Evolutionary conservation across 306 rosid genomes (phyloP).

Genomic region (Oemleria cerasiformis): DNA sequence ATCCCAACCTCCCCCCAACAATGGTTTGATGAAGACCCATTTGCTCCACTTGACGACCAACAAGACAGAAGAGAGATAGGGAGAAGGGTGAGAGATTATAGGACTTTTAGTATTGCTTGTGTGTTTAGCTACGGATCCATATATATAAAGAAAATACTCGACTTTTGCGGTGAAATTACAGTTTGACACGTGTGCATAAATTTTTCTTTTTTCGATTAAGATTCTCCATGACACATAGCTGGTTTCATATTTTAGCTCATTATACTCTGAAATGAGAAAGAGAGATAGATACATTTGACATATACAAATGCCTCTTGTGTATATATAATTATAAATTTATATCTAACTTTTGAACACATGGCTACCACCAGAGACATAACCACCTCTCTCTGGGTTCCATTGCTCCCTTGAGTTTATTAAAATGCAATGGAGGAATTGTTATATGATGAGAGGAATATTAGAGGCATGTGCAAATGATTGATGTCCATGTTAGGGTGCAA

Average conservation of each 20-base stretch:
- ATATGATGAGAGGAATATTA: slow-evolving; percentile 55
- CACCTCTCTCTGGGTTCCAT: slow-evolving; percentile 17
- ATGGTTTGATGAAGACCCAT: slow-evolving; percentile 47
- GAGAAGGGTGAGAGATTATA: background rate
- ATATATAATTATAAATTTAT: background rate
- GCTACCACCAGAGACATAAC: slow-evolving; percentile 33
- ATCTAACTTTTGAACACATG: slow-evolving; percentile 46
- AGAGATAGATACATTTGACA: slow-evolving; percentile 27
- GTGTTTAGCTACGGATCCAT: background rate
- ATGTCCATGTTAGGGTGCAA: slow-evolving; percentile 35
- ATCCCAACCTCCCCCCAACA: slow-evolving; percentile 33
- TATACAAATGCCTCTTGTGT: background rate
- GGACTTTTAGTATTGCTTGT: background rate
- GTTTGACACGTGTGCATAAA: too few species aligned
- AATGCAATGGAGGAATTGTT: slow-evolving; percentile 31
- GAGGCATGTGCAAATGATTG: slow-evolving; percentile 87
- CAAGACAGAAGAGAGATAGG: background rate
- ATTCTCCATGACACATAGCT: slow-evolving; percentile 41
- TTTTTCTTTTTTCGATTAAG: background rate
- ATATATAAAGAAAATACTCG: background rate
- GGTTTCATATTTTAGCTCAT: slow-evolving; percentile 26
- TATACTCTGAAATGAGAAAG: slow-evolving; percentile 24
- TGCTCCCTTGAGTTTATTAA: slow-evolving; percentile 13
- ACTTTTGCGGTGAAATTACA: too few species aligned
- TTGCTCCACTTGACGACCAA: slow-evolving; percentile 9